phyloP scores from a whole-genome alignment of 164 flowering plant species.

The Umbellularia californica region DNA sequence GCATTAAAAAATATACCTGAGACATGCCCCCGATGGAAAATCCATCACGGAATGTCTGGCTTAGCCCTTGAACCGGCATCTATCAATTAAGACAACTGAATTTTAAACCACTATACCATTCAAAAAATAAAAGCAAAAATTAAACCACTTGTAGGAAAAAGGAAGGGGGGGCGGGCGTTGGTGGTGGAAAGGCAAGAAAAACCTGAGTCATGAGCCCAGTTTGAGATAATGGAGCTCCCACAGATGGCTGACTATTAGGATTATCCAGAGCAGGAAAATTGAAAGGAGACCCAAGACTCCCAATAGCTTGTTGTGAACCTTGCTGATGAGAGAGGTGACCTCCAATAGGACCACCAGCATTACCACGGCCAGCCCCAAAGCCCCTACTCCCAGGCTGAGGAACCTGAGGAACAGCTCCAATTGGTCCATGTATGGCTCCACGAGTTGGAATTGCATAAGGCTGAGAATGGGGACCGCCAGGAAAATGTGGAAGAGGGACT shows the following conservation, averaged over 20 bases:
- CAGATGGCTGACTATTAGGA: conserved; percentile 85
- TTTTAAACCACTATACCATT: background rate
- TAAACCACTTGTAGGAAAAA: background rate
- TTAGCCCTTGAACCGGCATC: conserved; percentile 86
- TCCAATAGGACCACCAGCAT: conserved; percentile 85
- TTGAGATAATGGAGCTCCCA: conserved; percentile 86
- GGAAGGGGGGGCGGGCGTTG: too few species aligned
- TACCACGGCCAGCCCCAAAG: conserved; percentile 98
- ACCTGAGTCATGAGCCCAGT: conserved; percentile 88
- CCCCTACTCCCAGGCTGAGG: conserved; percentile 89
- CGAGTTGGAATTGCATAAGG: conserved; percentile 98
- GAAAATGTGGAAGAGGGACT: conserved; percentile 76
- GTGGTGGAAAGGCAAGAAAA: background rate
- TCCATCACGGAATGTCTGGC: conserved; percentile 88
- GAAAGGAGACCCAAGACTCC: conserved; percentile 67
- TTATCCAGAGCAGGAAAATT: conserved; percentile 75
- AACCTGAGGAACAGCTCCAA: conserved; percentile 94
- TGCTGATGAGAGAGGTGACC: conserved; percentile 93
- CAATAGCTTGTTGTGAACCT: conserved; percentile 68
- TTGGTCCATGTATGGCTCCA: conserved; percentile 93
- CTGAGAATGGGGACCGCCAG: conserved; percentile 84
- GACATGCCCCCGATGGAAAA: conserved; percentile 95
- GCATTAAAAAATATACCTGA: conserved; percentile 47
- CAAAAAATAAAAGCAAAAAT: background rate
- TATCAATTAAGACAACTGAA: conserved; percentile 13